Percentiles rank a stretch among this genome's conserved stretches.
These are phyloP conservation scores for Penicillium oxalicum DNA, from an alignment of 2,329 filamentous ascomycete species.

Conservation along the genomic window DNA sequence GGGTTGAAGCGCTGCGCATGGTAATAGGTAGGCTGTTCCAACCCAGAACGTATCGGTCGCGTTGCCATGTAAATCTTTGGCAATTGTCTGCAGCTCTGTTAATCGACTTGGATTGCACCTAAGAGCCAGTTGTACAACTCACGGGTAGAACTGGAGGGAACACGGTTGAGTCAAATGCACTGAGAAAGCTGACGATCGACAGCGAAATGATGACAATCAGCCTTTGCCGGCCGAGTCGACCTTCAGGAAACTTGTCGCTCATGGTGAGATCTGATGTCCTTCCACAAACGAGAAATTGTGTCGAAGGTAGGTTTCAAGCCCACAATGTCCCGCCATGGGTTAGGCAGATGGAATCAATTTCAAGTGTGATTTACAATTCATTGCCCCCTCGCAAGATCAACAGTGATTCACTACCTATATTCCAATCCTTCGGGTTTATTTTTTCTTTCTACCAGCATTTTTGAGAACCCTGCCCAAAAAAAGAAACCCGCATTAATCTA, in stretches of 20 bases:
- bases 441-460: neutral
- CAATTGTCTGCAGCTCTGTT: constrained; percentile 2
- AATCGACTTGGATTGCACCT: neutral
- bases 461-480: neutral
- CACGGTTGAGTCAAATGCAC: constrained; percentile 1
- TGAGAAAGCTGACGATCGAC: constrained; percentile 1
- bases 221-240: neutral
- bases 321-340: no score
- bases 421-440: no score
- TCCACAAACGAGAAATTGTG: neutral
- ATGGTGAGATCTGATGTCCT: neutral
- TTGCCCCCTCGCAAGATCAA: no score
- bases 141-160: constrained; percentile 2
- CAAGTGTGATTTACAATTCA: no score
- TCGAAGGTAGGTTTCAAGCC: no score
- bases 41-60: constrained; percentile 6
- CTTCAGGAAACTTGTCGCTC: neutral
- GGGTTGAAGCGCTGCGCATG: constrained; percentile 6
- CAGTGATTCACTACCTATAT: no score
- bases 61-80: constrained; percentile 5
- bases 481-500: neutral
- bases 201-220: constrained; percentile 1
- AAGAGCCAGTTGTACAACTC: neutral
- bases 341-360: no score
- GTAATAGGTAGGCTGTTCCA: constrained; percentile 7